phyloP scores from a whole-genome alignment of 2,329 filamentous ascomycete genomes.

The Phyllosticta citrichinensis region DNA sequence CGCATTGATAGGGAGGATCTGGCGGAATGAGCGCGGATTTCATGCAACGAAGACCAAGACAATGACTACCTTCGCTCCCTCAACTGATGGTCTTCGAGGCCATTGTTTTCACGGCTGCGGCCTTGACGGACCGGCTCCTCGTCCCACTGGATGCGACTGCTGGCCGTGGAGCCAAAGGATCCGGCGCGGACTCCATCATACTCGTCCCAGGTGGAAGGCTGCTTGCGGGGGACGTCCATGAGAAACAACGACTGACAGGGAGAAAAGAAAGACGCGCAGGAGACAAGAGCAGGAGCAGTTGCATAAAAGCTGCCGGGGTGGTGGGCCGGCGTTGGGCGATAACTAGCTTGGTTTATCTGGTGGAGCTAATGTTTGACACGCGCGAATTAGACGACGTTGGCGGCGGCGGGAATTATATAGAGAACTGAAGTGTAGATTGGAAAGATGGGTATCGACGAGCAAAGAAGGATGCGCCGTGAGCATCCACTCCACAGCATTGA shows the following conservation, averaged over 20 bases:
- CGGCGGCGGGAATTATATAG: not conserved
- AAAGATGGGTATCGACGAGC: not conserved
- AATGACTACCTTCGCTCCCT: slow-evolving; percentile 25
- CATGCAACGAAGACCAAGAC: not conserved
- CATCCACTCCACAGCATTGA: not conserved
- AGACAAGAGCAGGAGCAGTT: not conserved
- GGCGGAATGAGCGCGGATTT: not conserved
- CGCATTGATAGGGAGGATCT: slow-evolving; percentile 42
- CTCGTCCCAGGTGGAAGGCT: slow-evolving; percentile 36
- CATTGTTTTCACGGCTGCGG: slow-evolving; percentile 20
- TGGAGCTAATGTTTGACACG: not conserved
- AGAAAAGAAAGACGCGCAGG: not conserved
- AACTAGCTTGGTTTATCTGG: not conserved
- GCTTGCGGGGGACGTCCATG: slow-evolving; percentile 30
- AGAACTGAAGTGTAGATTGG: not conserved
- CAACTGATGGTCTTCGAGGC: slow-evolving; percentile 18
- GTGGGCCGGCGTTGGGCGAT: not conserved
- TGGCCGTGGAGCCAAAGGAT: slow-evolving; percentile 29
- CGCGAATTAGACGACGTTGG: not conserved
- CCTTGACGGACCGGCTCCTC: slow-evolving; percentile 19
- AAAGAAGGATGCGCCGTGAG: not conserved
- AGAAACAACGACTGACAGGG: not conserved
- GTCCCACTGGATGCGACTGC: slow-evolving; percentile 30
- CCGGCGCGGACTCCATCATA: slow-evolving; percentile 34
- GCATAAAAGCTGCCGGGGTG: not conserved